Evolutionary conservation across 768 basidiomycete species (phyloP).

Genomic region (Leccinum uliginosum): DNA sequence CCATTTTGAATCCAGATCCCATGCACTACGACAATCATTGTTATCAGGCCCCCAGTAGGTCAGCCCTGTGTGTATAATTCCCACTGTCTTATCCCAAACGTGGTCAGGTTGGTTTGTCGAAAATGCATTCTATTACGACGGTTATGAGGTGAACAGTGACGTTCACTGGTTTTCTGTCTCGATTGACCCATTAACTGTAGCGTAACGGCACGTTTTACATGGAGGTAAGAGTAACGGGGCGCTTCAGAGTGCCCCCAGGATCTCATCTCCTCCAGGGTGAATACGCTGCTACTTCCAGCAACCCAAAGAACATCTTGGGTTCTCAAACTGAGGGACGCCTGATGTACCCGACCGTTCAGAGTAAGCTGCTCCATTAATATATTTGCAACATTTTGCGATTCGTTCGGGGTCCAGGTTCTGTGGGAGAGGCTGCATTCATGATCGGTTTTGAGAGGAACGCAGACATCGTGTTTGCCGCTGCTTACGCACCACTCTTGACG

Average conservation of each 20-base stretch:
- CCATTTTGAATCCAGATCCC: slow-evolving; percentile 45
- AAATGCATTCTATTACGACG: slow-evolving; percentile 49
- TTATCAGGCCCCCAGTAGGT: slow-evolving; percentile 44
- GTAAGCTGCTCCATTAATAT: slow-evolving; percentile 29
- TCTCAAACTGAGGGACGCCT: slow-evolving; percentile 41
- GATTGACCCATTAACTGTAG: slow-evolving; percentile 23
- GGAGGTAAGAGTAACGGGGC: slow-evolving; percentile 13
- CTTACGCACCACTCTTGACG: slow-evolving; percentile 58
- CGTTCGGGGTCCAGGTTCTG: slow-evolving; percentile 34
- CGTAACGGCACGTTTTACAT: slow-evolving; percentile 59
- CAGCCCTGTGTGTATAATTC: neutral
- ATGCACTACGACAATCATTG: slow-evolving; percentile 54
- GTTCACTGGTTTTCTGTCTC: neutral
- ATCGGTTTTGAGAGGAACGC: slow-evolving; percentile 59
- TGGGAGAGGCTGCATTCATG: slow-evolving; percentile 65
- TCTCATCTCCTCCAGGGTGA: slow-evolving; percentile 39
- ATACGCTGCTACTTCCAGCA: slow-evolving; percentile 54
- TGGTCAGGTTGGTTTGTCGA: slow-evolving; percentile 38
- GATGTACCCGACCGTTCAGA: slow-evolving; percentile 50
- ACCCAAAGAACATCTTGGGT: slow-evolving; percentile 44
- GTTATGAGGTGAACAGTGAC: slow-evolving; percentile 33
- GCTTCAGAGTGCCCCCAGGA: neutral
- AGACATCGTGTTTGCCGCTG: slow-evolving; percentile 59
- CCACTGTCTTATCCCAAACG: neutral
- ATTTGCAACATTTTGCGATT: neutral